Conservation (phyloP, 176 grass and related monocot species). For the Elymus sibiricus region DNA sequence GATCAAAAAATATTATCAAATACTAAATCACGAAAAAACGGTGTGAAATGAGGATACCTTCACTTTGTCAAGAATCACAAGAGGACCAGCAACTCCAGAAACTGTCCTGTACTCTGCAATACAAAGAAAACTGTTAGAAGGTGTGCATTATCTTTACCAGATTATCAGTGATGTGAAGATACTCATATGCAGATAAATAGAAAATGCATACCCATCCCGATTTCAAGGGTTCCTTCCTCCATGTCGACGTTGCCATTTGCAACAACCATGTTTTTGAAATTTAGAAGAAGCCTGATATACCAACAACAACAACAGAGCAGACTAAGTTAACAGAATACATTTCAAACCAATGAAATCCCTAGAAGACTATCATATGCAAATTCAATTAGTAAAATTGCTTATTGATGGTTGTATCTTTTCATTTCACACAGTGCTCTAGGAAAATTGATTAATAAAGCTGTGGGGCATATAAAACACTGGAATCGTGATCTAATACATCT, state of each 20-base stretch:
- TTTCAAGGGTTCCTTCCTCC: constrained; percentile 69
- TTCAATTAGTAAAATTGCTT: not conserved
- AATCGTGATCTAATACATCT: not conserved
- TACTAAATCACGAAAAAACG: not conserved
- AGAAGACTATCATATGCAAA: not conserved
- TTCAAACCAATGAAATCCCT: not conserved
- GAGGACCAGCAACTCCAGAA: constrained; percentile 78
- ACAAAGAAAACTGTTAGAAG: constrained; percentile 7
- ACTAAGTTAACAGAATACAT: not conserved
- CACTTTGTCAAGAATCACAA: constrained; percentile 83
- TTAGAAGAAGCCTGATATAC: constrained; percentile 24
- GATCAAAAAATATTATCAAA: not conserved
- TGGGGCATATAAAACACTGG: not conserved
- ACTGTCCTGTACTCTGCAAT: constrained; percentile 72
- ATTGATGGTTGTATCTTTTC: not conserved
- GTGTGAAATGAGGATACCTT: constrained; percentile 38
- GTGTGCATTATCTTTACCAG: not conserved
- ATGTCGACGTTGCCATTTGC: constrained; percentile 45
- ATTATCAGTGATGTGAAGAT: not conserved
- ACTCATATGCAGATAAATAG: not conserved
- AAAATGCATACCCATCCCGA: constrained; percentile 51
- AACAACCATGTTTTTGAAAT: constrained; percentile 47
- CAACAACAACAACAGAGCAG: not conserved
- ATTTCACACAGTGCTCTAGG: not conserved
- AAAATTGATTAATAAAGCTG: not conserved